Evolutionary conservation across 441 rosid genomes (phyloP).

Genomic region (Adansonia madagascariensis): DNA sequence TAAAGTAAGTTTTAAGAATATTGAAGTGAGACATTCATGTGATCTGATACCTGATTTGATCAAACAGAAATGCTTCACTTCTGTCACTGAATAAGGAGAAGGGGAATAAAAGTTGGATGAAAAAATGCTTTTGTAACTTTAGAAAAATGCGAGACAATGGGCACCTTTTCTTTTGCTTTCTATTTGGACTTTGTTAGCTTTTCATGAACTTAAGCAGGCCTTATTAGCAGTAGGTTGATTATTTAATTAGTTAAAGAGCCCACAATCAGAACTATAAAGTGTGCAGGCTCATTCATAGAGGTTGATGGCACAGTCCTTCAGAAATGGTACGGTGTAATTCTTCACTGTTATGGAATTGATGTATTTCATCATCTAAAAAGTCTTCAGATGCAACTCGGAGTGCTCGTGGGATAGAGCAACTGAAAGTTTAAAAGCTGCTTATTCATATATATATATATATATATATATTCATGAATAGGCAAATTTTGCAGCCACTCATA

Average conservation of each 20-base stretch:
- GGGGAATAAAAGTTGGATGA: neutral
- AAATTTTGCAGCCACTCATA: neutral
- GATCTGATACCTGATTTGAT: neutral
- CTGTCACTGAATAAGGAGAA: neutral
- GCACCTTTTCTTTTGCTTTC: neutral
- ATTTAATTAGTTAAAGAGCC: neutral
- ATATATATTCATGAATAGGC: neutral
- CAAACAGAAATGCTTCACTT: neutral
- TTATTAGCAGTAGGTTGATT: no score
- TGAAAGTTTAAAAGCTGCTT: neutral
- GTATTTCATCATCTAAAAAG: no score
- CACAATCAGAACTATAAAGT: neutral
- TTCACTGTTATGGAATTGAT: neutral
- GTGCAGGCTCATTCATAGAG: neutral
- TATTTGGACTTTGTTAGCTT: neutral
- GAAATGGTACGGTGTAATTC: neutral
- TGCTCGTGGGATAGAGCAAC: neutral
- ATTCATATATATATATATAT: no score
- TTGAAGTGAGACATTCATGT: neutral
- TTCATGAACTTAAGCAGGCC: neutral
- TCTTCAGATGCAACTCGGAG: neutral
- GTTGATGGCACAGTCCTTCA: neutral
- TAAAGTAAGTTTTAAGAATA: neutral
- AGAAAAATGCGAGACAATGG: neutral
- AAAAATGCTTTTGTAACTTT: neutral